Base-by-base conservation (phyloP, 108 stramenopile genomes). In the Parietichytrium sp. region DNA sequence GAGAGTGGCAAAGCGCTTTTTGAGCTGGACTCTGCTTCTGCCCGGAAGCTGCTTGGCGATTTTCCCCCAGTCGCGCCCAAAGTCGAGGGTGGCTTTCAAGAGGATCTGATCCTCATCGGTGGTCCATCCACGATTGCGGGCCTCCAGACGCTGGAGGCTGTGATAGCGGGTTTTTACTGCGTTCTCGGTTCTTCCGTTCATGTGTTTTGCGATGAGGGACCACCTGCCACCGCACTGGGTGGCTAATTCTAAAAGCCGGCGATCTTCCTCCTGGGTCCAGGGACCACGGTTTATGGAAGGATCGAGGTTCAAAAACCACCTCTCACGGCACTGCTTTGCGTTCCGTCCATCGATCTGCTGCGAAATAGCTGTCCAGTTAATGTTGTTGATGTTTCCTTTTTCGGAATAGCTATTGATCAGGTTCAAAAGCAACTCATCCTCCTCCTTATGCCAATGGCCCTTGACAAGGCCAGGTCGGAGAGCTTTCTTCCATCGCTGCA, bases 391-490 rank as follows among this genome's bases (percentile, higher is more conserved):
- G 36, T 30, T 83, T 42, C 83, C 87, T 13, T 29, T 27, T 61
- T 84, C 54, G 23, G 82, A 50, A 20, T 50, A 79, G 13, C 3
- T 16, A 20, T 52, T 54, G 48, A 90, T 85, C 36, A 93, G 86
- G 15, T 86, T 82, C 20, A 78, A 49, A 33, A 89, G 87, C 30
- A 81, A 85, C 16, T 81, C 84, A 83, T 99, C 98, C 85, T 99
- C 98, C 82, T 96, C 94, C 30, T 91, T 79, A 8, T 97, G 96
- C 96, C 96, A 98, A 18, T 96, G 94, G 3, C 98, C 98, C 87
- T 98, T 98, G 85, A 97, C 91, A 29, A 98, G 88, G 48, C 97
- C 98, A 3, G 98, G 96, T 42, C 93, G 92, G 20, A 98, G 93
- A 4, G 97, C 98, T 84, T 98, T 98, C 83, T 97, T 95, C 98